phyloP scores from a whole-genome alignment of 306 rosid genomes.

The Castanea mollissima region DNA sequence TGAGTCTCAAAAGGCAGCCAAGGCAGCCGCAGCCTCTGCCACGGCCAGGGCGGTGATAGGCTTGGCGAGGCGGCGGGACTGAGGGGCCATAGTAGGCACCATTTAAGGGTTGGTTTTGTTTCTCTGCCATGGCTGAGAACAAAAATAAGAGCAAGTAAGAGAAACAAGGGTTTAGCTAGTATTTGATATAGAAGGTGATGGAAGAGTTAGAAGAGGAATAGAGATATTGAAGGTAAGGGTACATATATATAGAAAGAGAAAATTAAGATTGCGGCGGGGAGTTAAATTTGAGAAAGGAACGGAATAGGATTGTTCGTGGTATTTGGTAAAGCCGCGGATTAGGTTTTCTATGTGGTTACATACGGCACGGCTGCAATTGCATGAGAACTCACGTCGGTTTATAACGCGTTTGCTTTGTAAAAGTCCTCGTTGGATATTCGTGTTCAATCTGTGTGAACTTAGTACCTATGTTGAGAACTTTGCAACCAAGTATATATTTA shows the following conservation, averaged over 20 bases:
- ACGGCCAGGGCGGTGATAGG: conserved; percentile 38
- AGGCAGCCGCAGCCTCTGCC: conserved; percentile 34
- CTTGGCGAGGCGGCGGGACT: conserved; percentile 46
- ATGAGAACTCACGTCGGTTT: neutral
- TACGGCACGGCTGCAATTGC: neutral
- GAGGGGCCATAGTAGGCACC: conserved; percentile 88
- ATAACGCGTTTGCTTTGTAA: conserved; percentile 28
- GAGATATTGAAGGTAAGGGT: neutral
- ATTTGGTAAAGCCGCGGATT: neutral
- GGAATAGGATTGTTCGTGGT: neutral
- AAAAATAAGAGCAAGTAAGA: too few species aligned
- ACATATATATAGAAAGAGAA: neutral
- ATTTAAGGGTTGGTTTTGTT: conserved; percentile 43
- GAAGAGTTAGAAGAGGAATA: neutral
- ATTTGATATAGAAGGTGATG: neutral
- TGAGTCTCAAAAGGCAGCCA: conserved; percentile 8
- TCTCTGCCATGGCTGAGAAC: conserved; percentile 40
- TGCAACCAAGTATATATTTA: too few species aligned
- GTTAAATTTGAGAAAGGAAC: neutral
- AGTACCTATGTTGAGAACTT: too few species aligned
- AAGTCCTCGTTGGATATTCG: neutral
- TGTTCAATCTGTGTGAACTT: too few species aligned
- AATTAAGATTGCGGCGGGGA: neutral
- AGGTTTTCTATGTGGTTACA: neutral
- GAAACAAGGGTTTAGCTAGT: too few species aligned